Evolutionary conservation across 495 filamentous ascomycete genomes (phyloP).

Genomic region (Neurospora sublineolata): DNA sequence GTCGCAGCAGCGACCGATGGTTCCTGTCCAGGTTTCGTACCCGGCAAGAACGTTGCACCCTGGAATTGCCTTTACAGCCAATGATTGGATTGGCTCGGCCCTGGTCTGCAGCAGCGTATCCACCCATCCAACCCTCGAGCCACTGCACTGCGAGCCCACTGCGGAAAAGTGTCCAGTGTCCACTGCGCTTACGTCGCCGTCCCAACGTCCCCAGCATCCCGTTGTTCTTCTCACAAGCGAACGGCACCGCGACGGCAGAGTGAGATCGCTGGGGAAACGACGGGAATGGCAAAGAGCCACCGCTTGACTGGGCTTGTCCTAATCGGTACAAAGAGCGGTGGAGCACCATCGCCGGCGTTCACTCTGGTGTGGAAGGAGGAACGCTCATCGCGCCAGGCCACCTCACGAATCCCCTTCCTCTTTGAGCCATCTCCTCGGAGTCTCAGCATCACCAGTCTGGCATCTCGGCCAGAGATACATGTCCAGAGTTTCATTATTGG

Average conservation of each 20-base stretch:
- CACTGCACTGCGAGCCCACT: neutral
- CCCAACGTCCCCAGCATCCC: neutral
- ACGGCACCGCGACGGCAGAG: neutral
- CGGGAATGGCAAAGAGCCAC: neutral
- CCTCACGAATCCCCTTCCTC: neutral
- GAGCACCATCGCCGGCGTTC: neutral
- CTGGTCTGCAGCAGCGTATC: neutral
- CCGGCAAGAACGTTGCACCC: neutral
- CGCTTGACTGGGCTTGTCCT: neutral
- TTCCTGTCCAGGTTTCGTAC: neutral
- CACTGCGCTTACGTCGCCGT: neutral
- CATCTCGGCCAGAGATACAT: neutral
- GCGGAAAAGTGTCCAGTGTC: neutral
- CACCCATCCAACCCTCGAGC: neutral
- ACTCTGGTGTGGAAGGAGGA: neutral
- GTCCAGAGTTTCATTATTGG: neutral
- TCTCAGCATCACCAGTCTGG: neutral
- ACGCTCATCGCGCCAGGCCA: neutral
- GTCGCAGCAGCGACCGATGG: neutral
- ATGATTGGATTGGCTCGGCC: neutral
- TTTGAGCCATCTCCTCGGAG: neutral
- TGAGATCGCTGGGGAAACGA: neutral
- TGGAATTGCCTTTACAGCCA: neutral
- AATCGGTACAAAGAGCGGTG: neutral
- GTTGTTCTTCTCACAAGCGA: neutral